Base-by-base conservation (phyloP, 192 early-diverging fungal genomes). In the Backusella macrospora region DNA sequence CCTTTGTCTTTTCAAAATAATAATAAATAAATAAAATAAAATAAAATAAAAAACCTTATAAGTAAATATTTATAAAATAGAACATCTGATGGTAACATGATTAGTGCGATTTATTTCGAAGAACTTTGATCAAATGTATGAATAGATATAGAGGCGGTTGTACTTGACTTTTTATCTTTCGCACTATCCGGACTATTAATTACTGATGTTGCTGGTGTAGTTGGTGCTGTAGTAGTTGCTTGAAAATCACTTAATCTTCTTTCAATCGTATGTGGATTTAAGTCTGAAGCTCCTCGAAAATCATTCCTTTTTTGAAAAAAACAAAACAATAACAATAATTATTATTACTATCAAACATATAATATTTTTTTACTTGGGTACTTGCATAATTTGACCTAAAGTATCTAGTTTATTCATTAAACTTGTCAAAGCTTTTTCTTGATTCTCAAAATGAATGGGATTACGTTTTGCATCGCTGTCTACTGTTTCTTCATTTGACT, bases 321-420 rank as follows among this genome's bases (percentile, higher is more conserved):
- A 34, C 0, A 34, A 0, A 34, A 34, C 29, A 34, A 34, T 2
- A 34, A 34, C 2, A 1, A 34, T 34, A 1, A 34, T 34, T 34
- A 34, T 34, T 2, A 2, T 2, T 2, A 34, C 2, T 34, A 34
- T 34, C 29, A n/a, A n/a, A n/a, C n/a, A 34, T 34, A 34, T 49
- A 16, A 16, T 49, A 13, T 18, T 2, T 0, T 49, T 18, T 49
- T 18, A 5, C 18, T 18, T 49, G 5, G 1, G 16, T 65, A 44
- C 64, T 66, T 67, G 48, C 73, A 74, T 74, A 18, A 67, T 74
- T 52, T 74, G 65, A 38, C 73, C 73, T 26, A 74, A 37, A 3
- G 49, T 66, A 62, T 74, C 73, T 2, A 74, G 47, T 66, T 74
- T 63, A 23, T 4, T 18, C 44, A 55, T 68, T 10, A 68, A 3